Conservation (phyloP, 345 rosid species). For the Euphorbia lathyris region DNA sequence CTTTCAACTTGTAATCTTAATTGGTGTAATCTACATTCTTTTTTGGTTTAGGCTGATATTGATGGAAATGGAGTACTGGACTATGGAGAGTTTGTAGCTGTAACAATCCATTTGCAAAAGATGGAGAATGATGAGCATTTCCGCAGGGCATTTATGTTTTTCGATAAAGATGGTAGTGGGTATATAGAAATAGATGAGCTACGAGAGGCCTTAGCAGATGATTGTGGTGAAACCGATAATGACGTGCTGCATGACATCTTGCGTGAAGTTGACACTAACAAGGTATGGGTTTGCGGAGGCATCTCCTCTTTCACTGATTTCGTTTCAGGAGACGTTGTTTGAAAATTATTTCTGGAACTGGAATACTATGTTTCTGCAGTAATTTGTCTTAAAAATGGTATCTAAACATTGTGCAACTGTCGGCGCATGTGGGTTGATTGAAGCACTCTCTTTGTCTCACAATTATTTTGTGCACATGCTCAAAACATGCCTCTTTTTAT, state of each 20-base stretch:
- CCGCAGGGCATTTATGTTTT: conserved; percentile 85
- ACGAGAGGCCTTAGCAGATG: conserved; percentile 70
- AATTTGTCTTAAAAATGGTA: not conserved
- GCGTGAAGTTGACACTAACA: conserved; percentile 95
- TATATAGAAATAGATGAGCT: conserved; percentile 78
- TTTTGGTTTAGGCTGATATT: conserved; percentile 76
- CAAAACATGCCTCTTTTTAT: not conserved
- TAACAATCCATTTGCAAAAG: conserved; percentile 95
- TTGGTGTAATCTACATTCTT: not conserved
- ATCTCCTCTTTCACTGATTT: not conserved
- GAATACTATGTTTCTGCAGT: not conserved
- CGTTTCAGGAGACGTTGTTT: not conserved
- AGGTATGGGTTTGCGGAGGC: conserved; percentile 45
- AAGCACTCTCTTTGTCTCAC: not conserved
- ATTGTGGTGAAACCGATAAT: conserved; percentile 58
- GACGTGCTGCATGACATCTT: conserved; percentile 75
- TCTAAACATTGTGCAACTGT: not conserved
- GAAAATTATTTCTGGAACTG: not conserved
- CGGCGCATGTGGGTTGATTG: not conserved
- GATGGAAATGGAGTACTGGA: conserved; percentile 87
- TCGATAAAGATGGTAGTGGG: conserved; percentile 79
- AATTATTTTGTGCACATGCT: not conserved
- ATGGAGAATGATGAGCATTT: conserved; percentile 96
- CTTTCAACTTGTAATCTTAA: conserved; percentile 8
- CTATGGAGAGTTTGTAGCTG: conserved; percentile 96